Percentiles rank a stretch among this genome's conserved stretches.
These are phyloP conservation scores for Luzula sylvatica DNA, from an alignment of 176 grass and related monocot genomes.

Conservation along the genomic window DNA sequence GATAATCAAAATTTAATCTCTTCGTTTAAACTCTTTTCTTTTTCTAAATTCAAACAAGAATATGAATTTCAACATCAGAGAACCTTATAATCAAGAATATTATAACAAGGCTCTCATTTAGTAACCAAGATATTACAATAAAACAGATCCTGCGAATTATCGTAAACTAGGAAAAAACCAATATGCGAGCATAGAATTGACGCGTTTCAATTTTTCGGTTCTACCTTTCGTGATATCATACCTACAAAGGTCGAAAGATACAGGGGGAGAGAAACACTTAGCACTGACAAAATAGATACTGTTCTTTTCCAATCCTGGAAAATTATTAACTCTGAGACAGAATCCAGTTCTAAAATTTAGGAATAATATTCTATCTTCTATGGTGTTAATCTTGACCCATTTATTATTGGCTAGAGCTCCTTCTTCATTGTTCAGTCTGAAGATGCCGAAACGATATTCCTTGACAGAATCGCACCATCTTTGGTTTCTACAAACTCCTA, in stretches of 20 bases:
- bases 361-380: conserved; percentile 8
- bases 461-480: conserved; percentile 11
- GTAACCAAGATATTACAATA: too few species aligned
- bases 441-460: conserved; percentile 3
- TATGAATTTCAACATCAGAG: too few species aligned
- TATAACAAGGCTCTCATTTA: too few species aligned
- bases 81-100: too few species aligned
- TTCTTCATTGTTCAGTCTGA: not conserved
- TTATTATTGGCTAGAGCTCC: not conserved
- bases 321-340: not conserved
- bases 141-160: not conserved
- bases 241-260: conserved; percentile 12
- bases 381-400: conserved; percentile 12
- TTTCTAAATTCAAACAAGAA: too few species aligned
- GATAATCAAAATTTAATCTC: too few species aligned
- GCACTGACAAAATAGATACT: conserved; percentile 14
- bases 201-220: conserved; percentile 6
- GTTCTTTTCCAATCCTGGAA: conserved; percentile 16
- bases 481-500: conserved; percentile 10
- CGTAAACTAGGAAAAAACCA: conserved; percentile 15
- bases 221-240: conserved; percentile 4
- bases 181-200: conserved; percentile 9
- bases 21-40: too few species aligned
- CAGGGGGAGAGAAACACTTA: not conserved
- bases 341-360: conserved; percentile 7